Base-by-base conservation (phyloP, 768 basidiomycete genomes). In the Galerina sulciceps region DNA sequence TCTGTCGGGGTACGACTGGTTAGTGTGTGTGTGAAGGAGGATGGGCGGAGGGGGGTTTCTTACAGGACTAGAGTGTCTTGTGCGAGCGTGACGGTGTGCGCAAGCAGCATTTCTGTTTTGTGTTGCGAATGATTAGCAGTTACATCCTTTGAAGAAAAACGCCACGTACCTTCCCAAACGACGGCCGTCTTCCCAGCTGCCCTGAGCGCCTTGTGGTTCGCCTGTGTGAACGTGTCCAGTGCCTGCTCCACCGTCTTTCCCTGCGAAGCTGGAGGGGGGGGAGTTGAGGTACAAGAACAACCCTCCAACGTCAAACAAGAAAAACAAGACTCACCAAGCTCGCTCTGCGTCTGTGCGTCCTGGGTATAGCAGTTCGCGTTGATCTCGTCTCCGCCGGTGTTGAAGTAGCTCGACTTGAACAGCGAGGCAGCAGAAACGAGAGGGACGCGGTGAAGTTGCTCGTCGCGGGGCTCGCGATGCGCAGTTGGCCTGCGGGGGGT, bases 401-500 rank as follows among this genome's bases (percentile, higher is more conserved):
- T 85, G 67, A 95, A 87, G 58, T 89, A 81, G 42, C 69, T 77
- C 5, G 85, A 84, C 0, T 81, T 78, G 48, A 90, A 76, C 40
- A 82, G 69, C 4, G 71, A 70, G 0, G 87, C 81, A 4, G 84
- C 79, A 1, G 83, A 73, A 4, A 71, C 73, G 64, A 94, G 71
- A 94, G 73, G 1, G 71, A 71, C 0, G 78, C 68, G 0, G 86
- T 84, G 61, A 91, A 94, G n/a, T 82, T 76, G 55, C 82, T 75
- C 17, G 87, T 87, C 1, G 75, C 77, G 0, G 79, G 69, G 10
- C 83, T 79, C 0, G 88, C 87, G 51, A 94, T 79, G 43, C 90
- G 88, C 11, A 94, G 82, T 70, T 94, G 93, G 6, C 93, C 93
- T 0, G 93, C 85, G 0, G 93, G 93, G 4, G 94, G 93, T 66